A percentile compares a stretch with the other conserved stretches of the same genome.
Conservation (phyloP, 2,329 filamentous ascomycete genomes). For the Apiospora hydei region DNA sequence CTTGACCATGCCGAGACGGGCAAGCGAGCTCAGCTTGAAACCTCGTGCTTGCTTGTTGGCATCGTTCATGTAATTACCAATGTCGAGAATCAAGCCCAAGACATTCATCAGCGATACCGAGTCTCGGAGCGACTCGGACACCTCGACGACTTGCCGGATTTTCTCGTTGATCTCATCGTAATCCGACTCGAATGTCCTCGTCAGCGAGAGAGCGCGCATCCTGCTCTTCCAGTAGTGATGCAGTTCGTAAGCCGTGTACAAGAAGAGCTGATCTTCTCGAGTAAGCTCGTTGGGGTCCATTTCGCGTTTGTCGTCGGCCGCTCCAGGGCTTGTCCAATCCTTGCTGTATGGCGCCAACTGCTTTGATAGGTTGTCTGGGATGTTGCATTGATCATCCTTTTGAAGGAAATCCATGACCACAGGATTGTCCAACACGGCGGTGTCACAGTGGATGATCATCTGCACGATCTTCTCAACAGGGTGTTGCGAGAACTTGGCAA, state of each 20-base stretch:
- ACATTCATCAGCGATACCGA: constrained; percentile 96
- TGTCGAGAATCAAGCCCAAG: constrained; percentile 92
- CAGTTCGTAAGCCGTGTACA: constrained; percentile 91
- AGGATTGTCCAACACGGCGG: constrained; percentile 83
- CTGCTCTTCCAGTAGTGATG: constrained; percentile 99
- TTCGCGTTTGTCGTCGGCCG: constrained; percentile 78
- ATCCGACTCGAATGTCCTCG: constrained; percentile 82
- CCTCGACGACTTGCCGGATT: constrained; percentile 82
- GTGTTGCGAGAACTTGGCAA: constrained; percentile 90
- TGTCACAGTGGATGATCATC: constrained; percentile 96
- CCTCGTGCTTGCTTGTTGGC: constrained; percentile 97
- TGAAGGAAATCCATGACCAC: constrained; percentile 98
- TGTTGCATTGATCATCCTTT: constrained; percentile 89
- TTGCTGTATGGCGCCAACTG: constrained; percentile 94
- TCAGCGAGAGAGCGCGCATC: constrained; percentile 89
- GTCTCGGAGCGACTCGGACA: constrained; percentile 88
- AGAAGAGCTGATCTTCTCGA: constrained; percentile 92
- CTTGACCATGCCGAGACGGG: constrained; percentile 95
- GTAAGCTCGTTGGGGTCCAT: constrained; percentile 88
- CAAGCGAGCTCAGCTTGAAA: constrained; percentile 96
- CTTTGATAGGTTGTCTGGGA: constrained; percentile 90
- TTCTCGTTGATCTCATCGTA: constrained; percentile 92
- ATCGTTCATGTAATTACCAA: constrained; percentile 99
- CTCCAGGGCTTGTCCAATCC: constrained; percentile 92
- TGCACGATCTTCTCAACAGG: constrained; percentile 85